Evolutionary conservation across 768 basidiomycete species (phyloP).

Genomic region (Tubosaeta sp.): DNA sequence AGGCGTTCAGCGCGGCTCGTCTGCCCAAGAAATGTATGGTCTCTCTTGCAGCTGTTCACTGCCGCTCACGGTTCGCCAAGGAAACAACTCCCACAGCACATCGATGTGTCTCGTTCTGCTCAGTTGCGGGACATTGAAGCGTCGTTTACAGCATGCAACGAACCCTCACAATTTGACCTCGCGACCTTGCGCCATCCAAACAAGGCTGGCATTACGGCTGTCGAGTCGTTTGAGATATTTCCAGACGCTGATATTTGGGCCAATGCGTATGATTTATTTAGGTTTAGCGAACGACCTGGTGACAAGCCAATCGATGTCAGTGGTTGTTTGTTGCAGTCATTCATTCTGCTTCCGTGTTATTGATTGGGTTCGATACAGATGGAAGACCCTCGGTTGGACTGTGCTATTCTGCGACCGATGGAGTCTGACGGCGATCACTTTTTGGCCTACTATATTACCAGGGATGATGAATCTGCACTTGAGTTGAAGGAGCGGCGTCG

Average conservation of each 20-base stretch:
- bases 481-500: slow-evolving; percentile 59
- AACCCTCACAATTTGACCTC: slow-evolving; percentile 59
- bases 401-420: slow-evolving; percentile 84
- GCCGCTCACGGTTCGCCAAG: slow-evolving; percentile 16
- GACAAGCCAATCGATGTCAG: slow-evolving; percentile 66
- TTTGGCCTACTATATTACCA: slow-evolving; percentile 78
- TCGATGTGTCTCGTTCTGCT: slow-evolving; percentile 71
- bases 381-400: slow-evolving; percentile 78
- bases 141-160: slow-evolving; percentile 55
- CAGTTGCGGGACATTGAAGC: slow-evolving; percentile 77
- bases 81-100: slow-evolving; percentile 45
- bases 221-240: slow-evolving; percentile 78
- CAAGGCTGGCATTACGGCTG: slow-evolving; percentile 68
- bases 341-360: neutral
- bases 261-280: slow-evolving; percentile 84
- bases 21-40: slow-evolving; percentile 54
- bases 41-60: neutral
- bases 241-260: slow-evolving; percentile 87
- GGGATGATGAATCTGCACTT: slow-evolving; percentile 66
- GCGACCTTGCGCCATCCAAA: slow-evolving; percentile 67
- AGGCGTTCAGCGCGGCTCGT: slow-evolving; percentile 42
- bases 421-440: slow-evolving; percentile 86
- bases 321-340: slow-evolving; percentile 3
- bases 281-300: slow-evolving; percentile 84
- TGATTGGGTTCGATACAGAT: slow-evolving; percentile 36